Conservation (phyloP, 352 stramenopile species). For the Phytophthora cryptogea region DNA sequence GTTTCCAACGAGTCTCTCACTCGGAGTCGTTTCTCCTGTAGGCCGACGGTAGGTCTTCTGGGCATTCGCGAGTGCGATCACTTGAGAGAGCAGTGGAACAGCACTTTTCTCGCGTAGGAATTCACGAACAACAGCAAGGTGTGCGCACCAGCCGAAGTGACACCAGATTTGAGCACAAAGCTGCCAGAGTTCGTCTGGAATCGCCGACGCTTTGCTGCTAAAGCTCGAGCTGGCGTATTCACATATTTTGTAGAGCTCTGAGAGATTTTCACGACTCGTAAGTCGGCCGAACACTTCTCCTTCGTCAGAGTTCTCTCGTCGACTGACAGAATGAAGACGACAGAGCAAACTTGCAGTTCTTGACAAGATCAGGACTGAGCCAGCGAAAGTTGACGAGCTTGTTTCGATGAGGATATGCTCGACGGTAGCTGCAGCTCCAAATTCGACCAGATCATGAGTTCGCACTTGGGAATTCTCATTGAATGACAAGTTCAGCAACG, state of each 20-base stretch:
- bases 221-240: conserved; percentile 30
- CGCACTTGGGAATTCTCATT: conserved; percentile 39
- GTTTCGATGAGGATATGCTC: conserved; percentile 28
- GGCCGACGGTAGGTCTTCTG: conserved; percentile 27
- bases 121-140: conserved; percentile 29
- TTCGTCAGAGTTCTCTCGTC: neutral
- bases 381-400: conserved; percentile 12
- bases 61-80: conserved; percentile 39
- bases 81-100: conserved; percentile 44
- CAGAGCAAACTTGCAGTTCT: conserved; percentile 61
- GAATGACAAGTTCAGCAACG: conserved; percentile 72
- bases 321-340: conserved; percentile 46
- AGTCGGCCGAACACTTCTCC: conserved; percentile 7
- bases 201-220: conserved; percentile 1
- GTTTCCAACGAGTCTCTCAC: conserved; percentile 67
- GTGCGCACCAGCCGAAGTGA: conserved; percentile 65
- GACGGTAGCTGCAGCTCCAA: conserved; percentile 19
- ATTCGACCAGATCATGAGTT: conserved; percentile 33
- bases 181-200: conserved; percentile 52
- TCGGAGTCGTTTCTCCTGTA: conserved; percentile 25
- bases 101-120: conserved; percentile 47
- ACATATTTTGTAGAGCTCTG: conserved; percentile 39
- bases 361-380: conserved; percentile 42
- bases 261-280: conserved; percentile 23
- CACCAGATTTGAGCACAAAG: conserved; percentile 72